A percentile compares a stretch with the other conserved stretches of the same genome.
Conservation (phyloP, 108 stramenopile genomes). For the Tribonema minus region DNA sequence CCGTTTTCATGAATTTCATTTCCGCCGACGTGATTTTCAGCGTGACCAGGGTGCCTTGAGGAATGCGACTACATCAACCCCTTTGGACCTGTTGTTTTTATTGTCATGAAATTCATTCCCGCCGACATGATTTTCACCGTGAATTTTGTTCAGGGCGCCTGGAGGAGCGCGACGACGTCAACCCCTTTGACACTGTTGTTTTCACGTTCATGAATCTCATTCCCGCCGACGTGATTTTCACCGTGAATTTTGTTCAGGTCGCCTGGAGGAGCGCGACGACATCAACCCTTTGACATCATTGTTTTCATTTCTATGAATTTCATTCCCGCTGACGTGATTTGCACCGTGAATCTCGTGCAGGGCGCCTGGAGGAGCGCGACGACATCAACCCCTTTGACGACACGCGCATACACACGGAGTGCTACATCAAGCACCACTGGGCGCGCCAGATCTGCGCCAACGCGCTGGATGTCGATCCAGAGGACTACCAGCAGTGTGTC, state of each 20-base stretch:
- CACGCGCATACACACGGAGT: constrained; percentile 55
- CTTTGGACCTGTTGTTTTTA: no score
- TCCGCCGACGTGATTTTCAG: no score
- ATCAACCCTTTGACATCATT: constrained; percentile 48
- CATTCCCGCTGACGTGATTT: no score
- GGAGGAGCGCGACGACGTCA: constrained; percentile 26
- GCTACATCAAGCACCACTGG: constrained; percentile 52
- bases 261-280: constrained; percentile 23
- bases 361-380: constrained; percentile 14
- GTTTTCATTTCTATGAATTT: no score
- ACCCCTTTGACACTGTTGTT: constrained; percentile 51
- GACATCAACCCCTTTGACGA: constrained; percentile 49
- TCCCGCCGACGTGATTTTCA: no score
- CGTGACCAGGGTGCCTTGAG: constrained; percentile 4
- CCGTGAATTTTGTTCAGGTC: no score
- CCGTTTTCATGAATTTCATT: no score
- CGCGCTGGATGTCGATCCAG: constrained; percentile 38
- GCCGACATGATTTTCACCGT: no score
- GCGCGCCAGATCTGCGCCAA: constrained; percentile 46
- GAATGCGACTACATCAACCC: constrained; percentile 34
- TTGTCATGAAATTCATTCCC: no score
- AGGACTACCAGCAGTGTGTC: neutral
- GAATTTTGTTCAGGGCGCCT: neutral
- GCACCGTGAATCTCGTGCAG: no score
- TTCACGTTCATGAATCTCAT: no score